These are phyloP conservation scores for Potentilla sterilis DNA, from an alignment of 306 rosid species.

Conservation along the genomic window DNA sequence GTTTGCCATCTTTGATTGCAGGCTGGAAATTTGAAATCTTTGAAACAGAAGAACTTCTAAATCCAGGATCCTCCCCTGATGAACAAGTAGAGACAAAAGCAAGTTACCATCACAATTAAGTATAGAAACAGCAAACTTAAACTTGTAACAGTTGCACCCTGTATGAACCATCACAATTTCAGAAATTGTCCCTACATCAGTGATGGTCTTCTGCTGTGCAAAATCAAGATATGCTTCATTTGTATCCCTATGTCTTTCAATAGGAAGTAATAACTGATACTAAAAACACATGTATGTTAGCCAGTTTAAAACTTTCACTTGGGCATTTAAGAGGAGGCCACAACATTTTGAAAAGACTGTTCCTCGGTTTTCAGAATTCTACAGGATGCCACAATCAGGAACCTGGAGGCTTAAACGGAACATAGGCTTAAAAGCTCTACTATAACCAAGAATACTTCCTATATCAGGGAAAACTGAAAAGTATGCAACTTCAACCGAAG, in stretches of 20 bases:
- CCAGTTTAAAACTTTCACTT: background rate
- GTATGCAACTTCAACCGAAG: background rate
- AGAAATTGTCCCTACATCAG: background rate
- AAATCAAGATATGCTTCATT: background rate
- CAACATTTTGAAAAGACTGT: background rate
- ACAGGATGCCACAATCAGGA: background rate
- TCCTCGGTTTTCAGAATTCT: background rate
- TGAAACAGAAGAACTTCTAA: constrained; percentile 19
- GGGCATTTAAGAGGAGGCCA: background rate
- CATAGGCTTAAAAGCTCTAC: constrained; percentile 1
- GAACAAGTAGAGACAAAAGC: background rate
- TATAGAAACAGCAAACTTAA: background rate
- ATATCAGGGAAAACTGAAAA: background rate
- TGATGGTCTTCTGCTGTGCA: background rate
- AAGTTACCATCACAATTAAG: background rate
- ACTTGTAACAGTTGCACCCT: background rate
- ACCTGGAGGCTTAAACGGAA: background rate
- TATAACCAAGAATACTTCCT: background rate
- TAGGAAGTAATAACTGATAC: background rate
- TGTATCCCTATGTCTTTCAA: background rate
- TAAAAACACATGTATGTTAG: background rate
- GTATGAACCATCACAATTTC: background rate
- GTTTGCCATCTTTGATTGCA: constrained; percentile 33
- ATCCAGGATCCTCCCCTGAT: constrained; percentile 30
- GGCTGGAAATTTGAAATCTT: constrained; percentile 33